phyloP scores from a whole-genome alignment of 2,329 filamentous ascomycete genomes.

The Graphiopsis chlorocephala region DNA sequence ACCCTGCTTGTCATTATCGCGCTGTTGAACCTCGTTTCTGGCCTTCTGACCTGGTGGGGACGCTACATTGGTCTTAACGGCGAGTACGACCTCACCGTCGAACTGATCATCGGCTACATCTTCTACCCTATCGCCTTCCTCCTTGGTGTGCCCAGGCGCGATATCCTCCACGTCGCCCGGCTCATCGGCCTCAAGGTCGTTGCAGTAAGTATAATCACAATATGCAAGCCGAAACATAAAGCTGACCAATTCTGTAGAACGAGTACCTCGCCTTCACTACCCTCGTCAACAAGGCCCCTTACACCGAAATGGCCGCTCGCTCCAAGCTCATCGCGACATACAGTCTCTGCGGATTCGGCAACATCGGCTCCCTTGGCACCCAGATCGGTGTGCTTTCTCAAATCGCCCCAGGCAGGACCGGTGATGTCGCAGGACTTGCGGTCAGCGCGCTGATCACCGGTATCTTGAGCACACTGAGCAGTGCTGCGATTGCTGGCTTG shows the following conservation, averaged over 20 bases:
- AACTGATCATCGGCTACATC: constrained; percentile 73
- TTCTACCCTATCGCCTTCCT: constrained; percentile 77
- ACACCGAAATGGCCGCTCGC: constrained; percentile 62
- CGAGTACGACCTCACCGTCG: constrained; percentile 66
- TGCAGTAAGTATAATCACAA: constrained; percentile 48
- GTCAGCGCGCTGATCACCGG: constrained; percentile 75
- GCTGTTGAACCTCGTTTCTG: constrained; percentile 70
- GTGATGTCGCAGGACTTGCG: constrained; percentile 73
- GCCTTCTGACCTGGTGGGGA: constrained; percentile 80
- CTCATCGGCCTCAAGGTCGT: constrained; percentile 85
- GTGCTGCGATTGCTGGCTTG: constrained; percentile 74
- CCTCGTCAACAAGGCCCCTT: constrained; percentile 54
- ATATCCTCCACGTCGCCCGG: constrained; percentile 68
- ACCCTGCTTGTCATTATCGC: constrained; percentile 83
- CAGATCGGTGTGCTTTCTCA: constrained; percentile 86
- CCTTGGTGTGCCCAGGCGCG: constrained; percentile 68
- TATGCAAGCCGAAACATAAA: not conserved
- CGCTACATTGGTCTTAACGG: constrained; percentile 69
- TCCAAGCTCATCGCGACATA: constrained; percentile 82
- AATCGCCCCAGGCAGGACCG: constrained; percentile 69
- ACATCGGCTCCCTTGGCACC: constrained; percentile 82
- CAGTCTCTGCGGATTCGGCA: constrained; percentile 72
- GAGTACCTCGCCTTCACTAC: constrained; percentile 71
- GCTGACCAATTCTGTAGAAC: constrained; percentile 49
- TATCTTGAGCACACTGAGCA: constrained; percentile 74